Percentiles rank a stretch among this genome's conserved stretches.
Evolutionary conservation across 805 yeast species (phyloP).

Genomic region (Scheffersomyces stipitis): DNA sequence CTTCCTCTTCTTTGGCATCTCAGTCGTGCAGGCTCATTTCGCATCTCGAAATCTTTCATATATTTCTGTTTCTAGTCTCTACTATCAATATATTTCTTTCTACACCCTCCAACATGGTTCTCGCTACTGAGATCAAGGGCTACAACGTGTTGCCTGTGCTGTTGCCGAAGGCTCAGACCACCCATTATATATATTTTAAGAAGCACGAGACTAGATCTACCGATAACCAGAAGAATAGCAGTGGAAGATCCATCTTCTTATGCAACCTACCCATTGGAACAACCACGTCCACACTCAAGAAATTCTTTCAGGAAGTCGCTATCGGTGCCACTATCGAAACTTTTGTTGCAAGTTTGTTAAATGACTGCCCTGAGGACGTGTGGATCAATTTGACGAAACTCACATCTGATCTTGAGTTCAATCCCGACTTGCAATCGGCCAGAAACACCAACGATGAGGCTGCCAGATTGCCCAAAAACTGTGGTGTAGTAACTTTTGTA

Average conservation of each 20-base stretch:
- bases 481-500: conserved; percentile 71
- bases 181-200: conserved; percentile 64
- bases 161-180: conserved; percentile 33
- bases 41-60: no score
- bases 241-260: conserved; percentile 59
- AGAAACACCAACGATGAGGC: conserved; percentile 23
- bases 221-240: conserved; percentile 7
- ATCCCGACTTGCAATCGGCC: conserved; percentile 11
- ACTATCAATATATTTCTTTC: no score
- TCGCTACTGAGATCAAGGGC: conserved; percentile 54
- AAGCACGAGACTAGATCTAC: conserved; percentile 56
- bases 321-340: conserved; percentile 64
- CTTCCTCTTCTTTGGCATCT: no score
- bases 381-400: conserved; percentile 52
- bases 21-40: no score
- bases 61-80: no score
- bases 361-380: conserved; percentile 44
- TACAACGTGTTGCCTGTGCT: conserved; percentile 51
- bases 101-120: no score
- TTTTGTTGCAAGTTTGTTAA: conserved; percentile 32
- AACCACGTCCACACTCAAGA: conserved; percentile 50
- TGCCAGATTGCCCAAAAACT: conserved; percentile 63
- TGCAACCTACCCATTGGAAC: conserved; percentile 74
- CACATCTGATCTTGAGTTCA: conserved; percentile 54
- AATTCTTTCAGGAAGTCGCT: conserved; percentile 57